These are phyloP conservation scores for Skeletonema marinoi DNA, from an alignment of 108 stramenopile species.

Conservation along the genomic window DNA sequence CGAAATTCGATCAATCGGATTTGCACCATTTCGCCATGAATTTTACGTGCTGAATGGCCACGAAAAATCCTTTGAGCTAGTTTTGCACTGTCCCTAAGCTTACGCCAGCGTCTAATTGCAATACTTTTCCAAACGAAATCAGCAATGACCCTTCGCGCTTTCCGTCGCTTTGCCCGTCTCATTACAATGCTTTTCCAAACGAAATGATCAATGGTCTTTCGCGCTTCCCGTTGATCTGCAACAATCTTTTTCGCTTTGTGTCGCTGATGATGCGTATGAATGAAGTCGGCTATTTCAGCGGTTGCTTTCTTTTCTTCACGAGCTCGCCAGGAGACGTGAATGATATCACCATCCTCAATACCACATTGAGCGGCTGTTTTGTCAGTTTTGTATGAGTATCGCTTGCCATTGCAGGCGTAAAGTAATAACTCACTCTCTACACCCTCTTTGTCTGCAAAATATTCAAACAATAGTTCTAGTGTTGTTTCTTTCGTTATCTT, in stretches of 20 bases:
- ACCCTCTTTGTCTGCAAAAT: background rate
- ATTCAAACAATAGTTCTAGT: background rate
- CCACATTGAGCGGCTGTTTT: background rate
- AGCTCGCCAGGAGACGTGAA: background rate
- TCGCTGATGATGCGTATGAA: background rate
- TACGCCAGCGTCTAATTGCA: background rate
- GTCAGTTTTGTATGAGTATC: background rate
- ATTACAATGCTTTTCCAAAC: background rate
- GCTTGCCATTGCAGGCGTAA: background rate
- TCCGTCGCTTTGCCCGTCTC: background rate
- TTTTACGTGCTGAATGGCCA: conserved; percentile 9
- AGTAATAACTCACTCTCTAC: background rate
- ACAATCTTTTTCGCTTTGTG: background rate
- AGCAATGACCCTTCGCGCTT: background rate
- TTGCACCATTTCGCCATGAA: background rate
- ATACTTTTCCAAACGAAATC: conserved; percentile 1
- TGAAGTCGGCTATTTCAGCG: background rate
- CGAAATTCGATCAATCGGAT: background rate
- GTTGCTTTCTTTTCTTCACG: background rate
- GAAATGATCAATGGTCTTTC: background rate
- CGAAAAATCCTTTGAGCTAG: background rate
- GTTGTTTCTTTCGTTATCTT: background rate
- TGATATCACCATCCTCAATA: conserved; percentile 2
- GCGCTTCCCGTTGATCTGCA: conserved; percentile 5
- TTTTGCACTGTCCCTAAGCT: background rate